Conservation (phyloP, 768 basidiomycete genomes). For the Termitomyces sp. region DNA sequence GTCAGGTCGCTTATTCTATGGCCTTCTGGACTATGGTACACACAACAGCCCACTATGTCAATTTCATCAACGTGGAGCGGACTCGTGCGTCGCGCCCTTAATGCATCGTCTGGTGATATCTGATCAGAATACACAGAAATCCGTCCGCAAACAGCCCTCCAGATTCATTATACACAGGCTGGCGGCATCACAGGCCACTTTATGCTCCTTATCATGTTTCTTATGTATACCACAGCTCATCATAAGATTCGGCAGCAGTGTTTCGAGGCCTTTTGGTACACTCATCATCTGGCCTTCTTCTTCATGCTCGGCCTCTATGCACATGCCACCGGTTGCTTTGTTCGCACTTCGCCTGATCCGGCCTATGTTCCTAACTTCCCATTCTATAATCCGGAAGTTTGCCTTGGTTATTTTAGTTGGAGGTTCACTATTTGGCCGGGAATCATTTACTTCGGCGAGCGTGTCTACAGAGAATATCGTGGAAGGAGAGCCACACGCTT, state of each 20-base stretch:
- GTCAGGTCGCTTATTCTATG: constrained; percentile 92
- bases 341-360: constrained; percentile 78
- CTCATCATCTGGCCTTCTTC: constrained; percentile 91
- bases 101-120: background rate
- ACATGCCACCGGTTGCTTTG: constrained; percentile 93
- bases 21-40: constrained; percentile 92
- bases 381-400: constrained; percentile 83
- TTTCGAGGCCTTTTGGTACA: constrained; percentile 98
- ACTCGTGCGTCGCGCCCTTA: constrained; percentile 50
- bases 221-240: constrained; percentile 91
- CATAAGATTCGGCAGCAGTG: constrained; percentile 81
- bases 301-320: constrained; percentile 89
- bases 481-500: constrained; percentile 72
- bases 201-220: constrained; percentile 90
- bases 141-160: constrained; percentile 65
- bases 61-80: constrained; percentile 87
- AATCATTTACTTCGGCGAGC: constrained; percentile 83
- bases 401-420: constrained; percentile 90
- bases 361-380: constrained; percentile 68
- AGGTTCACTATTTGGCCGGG: constrained; percentile 90
- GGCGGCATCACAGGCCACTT: constrained; percentile 95
- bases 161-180: constrained; percentile 85
- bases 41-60: constrained; percentile 90
- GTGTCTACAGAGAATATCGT: constrained; percentile 78
- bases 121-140: constrained; percentile 50